Conservation (phyloP, 2,329 filamentous ascomycete species). For the Nemania sp. region DNA sequence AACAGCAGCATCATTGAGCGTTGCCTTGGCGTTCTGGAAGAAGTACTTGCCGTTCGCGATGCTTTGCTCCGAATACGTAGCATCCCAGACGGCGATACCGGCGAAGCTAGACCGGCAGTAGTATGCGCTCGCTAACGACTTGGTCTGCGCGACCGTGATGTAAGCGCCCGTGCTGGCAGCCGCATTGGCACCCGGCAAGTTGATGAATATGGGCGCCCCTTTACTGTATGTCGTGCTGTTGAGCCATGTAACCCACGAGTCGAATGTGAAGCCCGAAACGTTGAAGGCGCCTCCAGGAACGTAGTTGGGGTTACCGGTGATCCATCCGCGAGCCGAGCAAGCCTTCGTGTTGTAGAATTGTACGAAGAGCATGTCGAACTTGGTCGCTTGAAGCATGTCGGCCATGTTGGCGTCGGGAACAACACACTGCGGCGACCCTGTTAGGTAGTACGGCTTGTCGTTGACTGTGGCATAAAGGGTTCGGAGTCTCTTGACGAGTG, state of each 20-base stretch:
- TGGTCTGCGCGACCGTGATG: conserved; percentile 52
- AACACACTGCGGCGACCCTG: conserved; percentile 61
- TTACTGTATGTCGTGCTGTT: conserved; percentile 52
- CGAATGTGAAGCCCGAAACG: conserved; percentile 57
- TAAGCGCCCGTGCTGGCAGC: conserved; percentile 53
- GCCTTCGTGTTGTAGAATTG: conserved; percentile 63
- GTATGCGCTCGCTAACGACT: conserved; percentile 55
- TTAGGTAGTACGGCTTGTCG: conserved; percentile 52
- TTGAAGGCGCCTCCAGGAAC: conserved; percentile 41
- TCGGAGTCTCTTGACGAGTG: conserved; percentile 46
- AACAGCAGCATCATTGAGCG: conserved; percentile 25
- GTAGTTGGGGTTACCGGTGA: conserved; percentile 49
- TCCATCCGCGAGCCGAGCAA: conserved; percentile 52
- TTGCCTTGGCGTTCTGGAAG: conserved; percentile 39
- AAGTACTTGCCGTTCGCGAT: conserved; percentile 39
- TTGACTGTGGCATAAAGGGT: conserved; percentile 41
- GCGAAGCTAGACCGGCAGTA: conserved; percentile 57
- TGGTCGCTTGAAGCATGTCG: conserved; percentile 40
- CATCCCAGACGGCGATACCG: conserved; percentile 62
- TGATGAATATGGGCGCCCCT: conserved; percentile 59
- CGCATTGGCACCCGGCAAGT: conserved; percentile 53
- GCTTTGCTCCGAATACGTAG: conserved; percentile 52
- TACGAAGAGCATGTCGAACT: conserved; percentile 60
- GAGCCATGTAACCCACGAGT: conserved; percentile 56
- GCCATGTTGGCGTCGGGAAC: conserved; percentile 54